Percentiles rank a stretch among this genome's conserved stretches.
Evolutionary conservation across 805 yeast species (phyloP).

Genomic region (Groenewaldozyma tartarivorans): DNA sequence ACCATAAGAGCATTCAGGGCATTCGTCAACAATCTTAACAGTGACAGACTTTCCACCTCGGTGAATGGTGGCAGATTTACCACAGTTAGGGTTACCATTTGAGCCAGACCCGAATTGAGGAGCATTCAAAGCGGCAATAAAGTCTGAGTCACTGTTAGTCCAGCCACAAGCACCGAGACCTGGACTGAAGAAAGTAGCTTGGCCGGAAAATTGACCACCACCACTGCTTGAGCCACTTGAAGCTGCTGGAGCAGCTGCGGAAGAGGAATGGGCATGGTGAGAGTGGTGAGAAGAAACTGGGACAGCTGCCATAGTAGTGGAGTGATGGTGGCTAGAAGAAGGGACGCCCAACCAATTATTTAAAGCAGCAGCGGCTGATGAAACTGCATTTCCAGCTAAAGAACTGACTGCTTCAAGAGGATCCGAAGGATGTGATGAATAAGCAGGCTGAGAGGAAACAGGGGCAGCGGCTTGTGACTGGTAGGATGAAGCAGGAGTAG

Average conservation of each 20-base stretch:
- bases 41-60: constrained; percentile 43
- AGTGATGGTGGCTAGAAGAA: constrained; percentile 10
- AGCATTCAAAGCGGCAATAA: constrained; percentile 40
- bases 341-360: constrained; percentile 9
- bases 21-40: constrained; percentile 49
- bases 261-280: constrained; percentile 10
- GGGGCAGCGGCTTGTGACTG: constrained; percentile 8
- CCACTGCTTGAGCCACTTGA: constrained; percentile 15
- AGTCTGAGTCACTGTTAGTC: constrained; percentile 36
- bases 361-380: constrained; percentile 12
- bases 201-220: constrained; percentile 19
- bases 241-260: constrained; percentile 13
- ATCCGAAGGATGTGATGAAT: constrained; percentile 9
- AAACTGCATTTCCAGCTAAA: constrained; percentile 3
- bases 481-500: constrained; percentile 10
- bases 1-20: constrained; percentile 42
- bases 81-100: constrained; percentile 12
- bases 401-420: constrained; percentile 5
- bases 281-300: constrained; percentile 9
- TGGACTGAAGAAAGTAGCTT: constrained; percentile 19
- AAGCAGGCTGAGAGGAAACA: constrained; percentile 8
- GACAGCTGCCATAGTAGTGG: constrained; percentile 10
- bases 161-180: constrained; percentile 48
- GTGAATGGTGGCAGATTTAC: constrained; percentile 9
- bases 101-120: constrained; percentile 16